phyloP scores from a whole-genome alignment of 805 yeast species.

The Citeromyces nyonsensis region DNA sequence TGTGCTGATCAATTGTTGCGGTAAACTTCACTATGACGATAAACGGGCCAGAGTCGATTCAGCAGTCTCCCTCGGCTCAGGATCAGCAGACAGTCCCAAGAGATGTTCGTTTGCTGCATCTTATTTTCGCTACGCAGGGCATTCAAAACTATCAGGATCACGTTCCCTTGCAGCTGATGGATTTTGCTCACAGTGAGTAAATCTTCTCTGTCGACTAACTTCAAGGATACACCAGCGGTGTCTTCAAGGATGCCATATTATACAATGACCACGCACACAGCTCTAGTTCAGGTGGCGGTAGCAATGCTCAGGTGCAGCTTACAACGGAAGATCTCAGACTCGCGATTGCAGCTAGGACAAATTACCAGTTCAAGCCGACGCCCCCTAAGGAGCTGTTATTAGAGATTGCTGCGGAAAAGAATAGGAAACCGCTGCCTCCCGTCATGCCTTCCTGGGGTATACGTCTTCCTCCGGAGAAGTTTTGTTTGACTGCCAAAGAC shows the following conservation, averaged over 20 bases:
- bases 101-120: slow-evolving; percentile 80
- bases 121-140: slow-evolving; percentile 87
- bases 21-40: not conserved
- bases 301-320: slow-evolving; percentile 29
- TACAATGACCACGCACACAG: slow-evolving; percentile 71
- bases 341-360: slow-evolving; percentile 90
- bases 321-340: slow-evolving; percentile 83
- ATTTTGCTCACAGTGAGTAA: slow-evolving; percentile 64
- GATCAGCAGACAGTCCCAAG: slow-evolving; percentile 40
- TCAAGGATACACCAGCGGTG: slow-evolving; percentile 62
- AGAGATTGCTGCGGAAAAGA: slow-evolving; percentile 86
- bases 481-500: slow-evolving; percentile 75
- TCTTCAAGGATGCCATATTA: slow-evolving; percentile 76
- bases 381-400: slow-evolving; percentile 86
- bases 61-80: not conserved
- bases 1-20: no score
- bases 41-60: not conserved
- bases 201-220: not conserved
- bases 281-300: slow-evolving; percentile 17
- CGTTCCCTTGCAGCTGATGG: slow-evolving; percentile 92
- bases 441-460: slow-evolving; percentile 87
- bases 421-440: slow-evolving; percentile 79
- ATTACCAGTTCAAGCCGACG: slow-evolving; percentile 89
- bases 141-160: slow-evolving; percentile 88
- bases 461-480: slow-evolving; percentile 93